Base-by-base conservation (phyloP, 192 early-diverging fungal species). In the Obelidium mucronatum region DNA sequence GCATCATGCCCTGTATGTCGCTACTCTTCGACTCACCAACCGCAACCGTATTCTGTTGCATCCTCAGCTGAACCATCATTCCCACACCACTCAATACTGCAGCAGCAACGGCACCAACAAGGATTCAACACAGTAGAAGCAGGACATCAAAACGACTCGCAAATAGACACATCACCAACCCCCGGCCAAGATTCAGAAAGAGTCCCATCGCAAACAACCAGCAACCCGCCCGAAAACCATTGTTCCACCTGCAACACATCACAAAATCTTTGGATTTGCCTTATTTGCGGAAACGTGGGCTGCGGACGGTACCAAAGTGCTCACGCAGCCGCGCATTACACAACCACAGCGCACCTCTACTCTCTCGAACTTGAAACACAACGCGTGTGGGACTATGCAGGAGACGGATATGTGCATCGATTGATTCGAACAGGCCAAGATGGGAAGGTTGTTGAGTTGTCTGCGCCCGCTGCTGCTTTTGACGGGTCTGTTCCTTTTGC, bases 381-480 rank as follows among this genome's bases (percentile, higher is more conserved):
- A 81, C 80, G 94, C 1, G 97, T 99, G 53, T 99, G 97, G 97
- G 97, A 99, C 79, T 99, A 99, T 83, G 92, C 90, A 1, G 94
- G 97, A 3, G 97, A 99, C 78, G 97, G 94, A 53, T 93, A 98
- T 76, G 96, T 99, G 8, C 97, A 99, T 80, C 90, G 97, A 3
- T 67, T 98, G 76, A 90, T 98, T 55, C 96, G 97, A 76, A 97
- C 95, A 80, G 93, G 86, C 52, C 80, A 87, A 0, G 97, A 97
- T 72, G 96, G 96, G 17, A 97, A 97, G 74, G 75, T 99, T 19
- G 95, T 98, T 19, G 96, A 98, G 64, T 78, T 98, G 34, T 80
- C 79, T 19, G 79, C 83, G 82, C 95, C 56, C 73, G 40, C 68
- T 6, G 51, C 26, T 19, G 2, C 26, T 2, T 15, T 17, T 1